Evolutionary conservation across 345 rosid species (phyloP), one percentile per base, ranked within the genome.

Genomic region (Excoecaria agallocha): DNA sequence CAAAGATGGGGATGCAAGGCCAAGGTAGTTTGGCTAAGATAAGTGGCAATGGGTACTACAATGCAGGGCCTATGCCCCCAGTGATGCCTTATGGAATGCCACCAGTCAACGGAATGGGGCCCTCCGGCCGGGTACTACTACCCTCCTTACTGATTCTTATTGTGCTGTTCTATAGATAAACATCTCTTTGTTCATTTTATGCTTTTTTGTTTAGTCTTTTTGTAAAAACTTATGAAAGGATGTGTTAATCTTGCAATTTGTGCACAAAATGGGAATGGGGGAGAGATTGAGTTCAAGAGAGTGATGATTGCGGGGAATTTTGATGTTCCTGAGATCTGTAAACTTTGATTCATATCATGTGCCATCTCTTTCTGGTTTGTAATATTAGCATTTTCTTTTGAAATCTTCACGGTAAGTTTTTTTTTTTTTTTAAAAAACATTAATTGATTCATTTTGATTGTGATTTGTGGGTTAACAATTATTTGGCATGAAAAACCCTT

Each of bases 1-100:
- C 2, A 83, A 74, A 55, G 88, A 87, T 25, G 98, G 98, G n/a
- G 17, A 94, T 87, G 97, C 91, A 88, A 76, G 97, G 92, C 70
- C 92, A 88, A 80, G 55, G 81, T 19, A 81, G 85, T 69, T 82
- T 91, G 84, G 63, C 82, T 81, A 89, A 82, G 83, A 74, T 86
- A 24, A 80, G 77, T 49, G 81, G 83, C 12, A 52, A 73, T 6
- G 85, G 89, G 45, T 81, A 80, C 81, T 85, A 84, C 65, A 57
- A 66, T 49, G 64, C 80, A 8, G 77, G 82, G 80, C 82, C 87
- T 16, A 51, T 66, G 79, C 84, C 62, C 37, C 37, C 74, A 41
- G 11, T 43, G 66, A 86, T 81, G 89, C 92, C 92, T 77, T 80
- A 83, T 9, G 88, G 88, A 68, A 82, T 85, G 90, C 90, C 88